Conservation (phyloP, 176 grass and related monocot genomes). For the Triticum timopheevii region DNA sequence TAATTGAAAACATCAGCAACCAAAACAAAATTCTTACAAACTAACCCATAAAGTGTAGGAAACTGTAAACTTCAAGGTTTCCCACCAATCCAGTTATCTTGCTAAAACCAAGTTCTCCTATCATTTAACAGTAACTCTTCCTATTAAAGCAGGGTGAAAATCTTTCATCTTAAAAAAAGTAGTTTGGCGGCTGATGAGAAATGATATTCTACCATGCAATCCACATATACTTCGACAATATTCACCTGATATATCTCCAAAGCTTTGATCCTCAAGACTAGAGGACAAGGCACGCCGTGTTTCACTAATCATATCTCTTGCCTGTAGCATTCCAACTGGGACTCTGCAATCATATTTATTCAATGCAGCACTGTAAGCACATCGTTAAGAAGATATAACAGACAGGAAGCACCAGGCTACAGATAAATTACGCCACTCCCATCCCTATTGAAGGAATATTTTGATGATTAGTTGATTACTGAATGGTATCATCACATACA, state of each 20-base stretch:
- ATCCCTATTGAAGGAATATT: not conserved
- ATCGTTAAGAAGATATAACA: not conserved
- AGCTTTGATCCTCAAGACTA: conserved; percentile 33
- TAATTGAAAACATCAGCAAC: no score
- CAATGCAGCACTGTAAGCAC: conserved; percentile 12
- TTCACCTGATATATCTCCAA: conserved; percentile 32
- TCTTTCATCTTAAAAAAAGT: no score
- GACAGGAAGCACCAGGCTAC: not conserved
- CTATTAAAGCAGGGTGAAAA: no score
- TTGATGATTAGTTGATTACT: conserved; percentile 21
- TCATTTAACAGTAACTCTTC: not conserved
- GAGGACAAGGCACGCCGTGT: conserved; percentile 49
- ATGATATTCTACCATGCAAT: no score
- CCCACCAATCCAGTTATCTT: no score
- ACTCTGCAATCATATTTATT: conserved; percentile 67
- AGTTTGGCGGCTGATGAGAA: no score
- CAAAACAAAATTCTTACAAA: no score
- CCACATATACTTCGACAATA: conserved; percentile 23
- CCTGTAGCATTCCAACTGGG: conserved; percentile 58
- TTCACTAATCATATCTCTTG: conserved; percentile 79
- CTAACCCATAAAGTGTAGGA: no score
- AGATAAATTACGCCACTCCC: not conserved
- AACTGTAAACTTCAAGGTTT: no score
- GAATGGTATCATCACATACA: conserved; percentile 24
- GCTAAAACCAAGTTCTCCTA: no score